Conservation (phyloP, 768 basidiomycete genomes). For the Boletus rex-veris region DNA sequence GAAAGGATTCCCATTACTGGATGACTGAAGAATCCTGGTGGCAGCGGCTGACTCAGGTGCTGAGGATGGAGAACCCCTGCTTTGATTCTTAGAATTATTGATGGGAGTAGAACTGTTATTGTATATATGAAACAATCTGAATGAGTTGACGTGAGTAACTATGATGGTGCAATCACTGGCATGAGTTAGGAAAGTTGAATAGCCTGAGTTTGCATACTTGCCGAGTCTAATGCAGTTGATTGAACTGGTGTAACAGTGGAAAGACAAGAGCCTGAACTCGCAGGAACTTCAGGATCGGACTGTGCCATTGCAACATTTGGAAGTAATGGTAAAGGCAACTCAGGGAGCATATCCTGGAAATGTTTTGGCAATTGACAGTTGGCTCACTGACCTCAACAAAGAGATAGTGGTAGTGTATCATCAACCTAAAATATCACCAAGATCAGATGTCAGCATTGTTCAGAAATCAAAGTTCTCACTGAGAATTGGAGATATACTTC, state of each 20-base stretch:
- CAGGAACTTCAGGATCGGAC: no score
- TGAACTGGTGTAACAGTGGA: no score
- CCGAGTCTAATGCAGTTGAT: no score
- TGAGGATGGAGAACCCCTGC: background rate
- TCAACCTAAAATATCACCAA: no score
- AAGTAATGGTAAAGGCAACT: background rate
- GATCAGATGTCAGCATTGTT: no score
- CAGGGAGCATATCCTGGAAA: background rate
- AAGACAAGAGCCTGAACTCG: no score
- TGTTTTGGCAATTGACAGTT: background rate
- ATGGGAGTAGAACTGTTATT: background rate
- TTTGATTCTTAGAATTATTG: background rate
- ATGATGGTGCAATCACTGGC: background rate
- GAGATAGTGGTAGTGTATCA: background rate
- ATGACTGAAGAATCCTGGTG: background rate
- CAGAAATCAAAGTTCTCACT: no score
- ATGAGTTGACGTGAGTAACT: background rate
- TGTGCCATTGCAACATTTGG: background rate
- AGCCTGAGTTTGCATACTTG: no score
- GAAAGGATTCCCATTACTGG: background rate
- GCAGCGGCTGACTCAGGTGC: no score
- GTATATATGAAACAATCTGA: background rate
- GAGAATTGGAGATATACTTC: no score
- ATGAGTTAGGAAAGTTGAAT: no score
- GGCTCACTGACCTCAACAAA: background rate